Percentiles rank a stretch among this genome's conserved stretches.
Conservation (phyloP, 805 yeast species). For the Diddensiella santjacobensis region DNA sequence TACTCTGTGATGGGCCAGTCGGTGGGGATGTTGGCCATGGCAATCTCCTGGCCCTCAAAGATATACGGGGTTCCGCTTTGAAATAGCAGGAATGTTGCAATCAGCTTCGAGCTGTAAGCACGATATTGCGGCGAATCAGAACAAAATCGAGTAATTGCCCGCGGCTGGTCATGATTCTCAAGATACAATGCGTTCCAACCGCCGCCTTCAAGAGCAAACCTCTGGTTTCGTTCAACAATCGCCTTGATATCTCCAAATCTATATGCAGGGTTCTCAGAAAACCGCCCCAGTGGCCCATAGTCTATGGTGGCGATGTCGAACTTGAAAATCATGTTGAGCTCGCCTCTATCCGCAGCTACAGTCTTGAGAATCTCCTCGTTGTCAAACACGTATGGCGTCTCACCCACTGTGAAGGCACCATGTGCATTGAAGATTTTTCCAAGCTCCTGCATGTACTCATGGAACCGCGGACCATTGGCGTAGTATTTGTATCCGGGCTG, state of each 20-base stretch:
- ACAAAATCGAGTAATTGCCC: constrained; percentile 51
- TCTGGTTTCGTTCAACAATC: not conserved
- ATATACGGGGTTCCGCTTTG: constrained; percentile 52
- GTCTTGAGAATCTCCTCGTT: constrained; percentile 35
- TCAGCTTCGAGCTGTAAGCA: constrained; percentile 43
- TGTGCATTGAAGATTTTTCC: constrained; percentile 41
- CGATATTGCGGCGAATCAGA: constrained; percentile 37
- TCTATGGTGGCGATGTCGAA: constrained; percentile 25
- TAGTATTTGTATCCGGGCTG: constrained; percentile 39
- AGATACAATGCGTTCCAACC: constrained; percentile 53
- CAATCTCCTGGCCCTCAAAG: constrained; percentile 61
- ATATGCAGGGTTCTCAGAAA: not conserved
- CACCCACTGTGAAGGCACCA: constrained; percentile 57
- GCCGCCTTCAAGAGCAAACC: constrained; percentile 2
- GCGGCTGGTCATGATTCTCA: constrained; percentile 59
- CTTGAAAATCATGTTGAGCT: constrained; percentile 39
- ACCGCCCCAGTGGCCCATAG: not conserved
- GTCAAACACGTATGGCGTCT: constrained; percentile 38
- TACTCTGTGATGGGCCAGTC: constrained; percentile 44
- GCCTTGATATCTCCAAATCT: not conserved
- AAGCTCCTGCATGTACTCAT: constrained; percentile 55
- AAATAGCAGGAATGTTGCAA: constrained; percentile 43
- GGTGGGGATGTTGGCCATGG: constrained; percentile 48
- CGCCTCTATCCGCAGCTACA: constrained; percentile 25
- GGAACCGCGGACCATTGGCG: constrained; percentile 52